Evolutionary conservation across 768 basidiomycete genomes (phyloP).

Genomic region (Auricularia auricula-judae): DNA sequence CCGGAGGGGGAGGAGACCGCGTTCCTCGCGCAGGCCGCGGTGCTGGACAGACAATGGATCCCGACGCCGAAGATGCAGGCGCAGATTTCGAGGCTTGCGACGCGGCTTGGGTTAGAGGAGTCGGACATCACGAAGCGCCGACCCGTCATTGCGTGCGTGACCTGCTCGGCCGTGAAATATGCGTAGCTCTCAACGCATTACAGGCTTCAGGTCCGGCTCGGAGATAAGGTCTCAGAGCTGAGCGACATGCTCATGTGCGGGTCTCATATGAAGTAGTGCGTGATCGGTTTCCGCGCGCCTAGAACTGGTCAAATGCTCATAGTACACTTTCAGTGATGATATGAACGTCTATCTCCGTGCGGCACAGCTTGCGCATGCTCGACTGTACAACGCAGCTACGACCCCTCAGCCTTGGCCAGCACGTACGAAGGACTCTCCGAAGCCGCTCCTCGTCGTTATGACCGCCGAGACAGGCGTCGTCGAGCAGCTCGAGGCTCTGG

Average conservation of each 20-base stretch:
- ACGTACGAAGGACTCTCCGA: neutral
- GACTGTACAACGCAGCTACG: neutral
- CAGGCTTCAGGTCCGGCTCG: neutral
- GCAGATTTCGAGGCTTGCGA: neutral
- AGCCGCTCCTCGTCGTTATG: neutral
- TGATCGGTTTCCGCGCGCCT: neutral
- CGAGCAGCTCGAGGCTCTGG: neutral
- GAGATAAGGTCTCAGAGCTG: neutral
- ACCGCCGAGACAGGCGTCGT: neutral
- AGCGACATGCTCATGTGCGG: neutral
- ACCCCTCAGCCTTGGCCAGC: neutral
- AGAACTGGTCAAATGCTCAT: too few relatives aligned
- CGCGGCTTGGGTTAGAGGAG: neutral
- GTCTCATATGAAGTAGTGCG: neutral
- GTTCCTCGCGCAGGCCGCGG: neutral
- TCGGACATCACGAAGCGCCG: neutral
- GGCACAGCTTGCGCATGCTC: neutral
- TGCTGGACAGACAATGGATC: neutral
- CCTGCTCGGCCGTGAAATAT: neutral
- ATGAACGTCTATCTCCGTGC: neutral
- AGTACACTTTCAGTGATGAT: neutral
- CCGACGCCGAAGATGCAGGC: neutral
- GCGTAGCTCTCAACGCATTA: neutral
- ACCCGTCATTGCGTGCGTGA: neutral
- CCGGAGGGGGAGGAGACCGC: neutral